A percentile compares a stretch with the other conserved stretches of the same genome.
Conservation (phyloP, 805 yeast species). For the Ogataea paradorogensis region DNA sequence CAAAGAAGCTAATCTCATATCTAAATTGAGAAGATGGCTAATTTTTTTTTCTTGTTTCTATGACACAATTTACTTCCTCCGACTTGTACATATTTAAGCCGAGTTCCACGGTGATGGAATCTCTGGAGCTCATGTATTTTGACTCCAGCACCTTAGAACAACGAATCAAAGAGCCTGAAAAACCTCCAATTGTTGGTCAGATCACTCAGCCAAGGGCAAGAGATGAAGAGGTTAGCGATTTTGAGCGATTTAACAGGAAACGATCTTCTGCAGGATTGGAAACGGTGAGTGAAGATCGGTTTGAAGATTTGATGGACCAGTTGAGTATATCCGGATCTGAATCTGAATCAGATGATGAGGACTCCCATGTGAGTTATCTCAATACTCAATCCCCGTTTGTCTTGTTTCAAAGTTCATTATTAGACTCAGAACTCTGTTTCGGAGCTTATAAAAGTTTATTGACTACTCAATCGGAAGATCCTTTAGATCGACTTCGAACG, state of each 20-base stretch:
- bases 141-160: conserved; percentile 45
- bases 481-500: conserved; percentile 44
- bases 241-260: conserved; percentile 46
- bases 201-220: conserved; percentile 17
- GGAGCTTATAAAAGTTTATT: conserved; percentile 70
- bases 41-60: neutral
- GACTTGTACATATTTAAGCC: conserved; percentile 52
- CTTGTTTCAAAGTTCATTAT: conserved; percentile 47
- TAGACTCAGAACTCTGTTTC: conserved; percentile 48
- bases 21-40: neutral
- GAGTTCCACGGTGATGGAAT: conserved; percentile 37
- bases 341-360: conserved; percentile 38
- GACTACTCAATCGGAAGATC: conserved; percentile 42
- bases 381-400: conserved; percentile 72
- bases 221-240: conserved; percentile 14
- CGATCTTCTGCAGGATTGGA: conserved; percentile 44
- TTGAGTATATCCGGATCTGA: conserved; percentile 60
- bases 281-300: conserved; percentile 53
- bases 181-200: neutral
- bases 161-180: conserved; percentile 19
- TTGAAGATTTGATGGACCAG: conserved; percentile 51
- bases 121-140: conserved; percentile 53
- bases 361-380: conserved; percentile 45
- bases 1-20: neutral
- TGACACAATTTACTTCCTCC: conserved; percentile 4